A percentile compares a stretch with the other conserved stretches of the same genome.
Evolutionary conservation across 306 rosid genomes (phyloP).

Genomic region (Hippophae tibetana): DNA sequence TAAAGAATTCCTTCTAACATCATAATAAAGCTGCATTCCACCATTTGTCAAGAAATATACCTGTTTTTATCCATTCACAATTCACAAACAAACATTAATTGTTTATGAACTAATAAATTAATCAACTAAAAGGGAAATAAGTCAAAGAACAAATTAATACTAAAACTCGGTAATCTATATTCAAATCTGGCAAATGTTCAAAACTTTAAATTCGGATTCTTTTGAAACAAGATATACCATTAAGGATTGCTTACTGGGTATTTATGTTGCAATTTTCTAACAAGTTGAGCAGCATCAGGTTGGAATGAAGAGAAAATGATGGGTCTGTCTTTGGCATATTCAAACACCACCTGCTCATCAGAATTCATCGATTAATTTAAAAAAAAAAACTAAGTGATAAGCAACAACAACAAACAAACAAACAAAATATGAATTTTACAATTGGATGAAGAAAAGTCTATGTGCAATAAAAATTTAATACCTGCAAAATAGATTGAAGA

Average conservation of each 20-base stretch:
- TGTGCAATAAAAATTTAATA: not conserved
- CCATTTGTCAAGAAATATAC: conserved; percentile 91
- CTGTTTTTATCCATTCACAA: conserved; percentile 22
- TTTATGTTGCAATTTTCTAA: conserved; percentile 27
- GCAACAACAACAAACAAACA: not conserved
- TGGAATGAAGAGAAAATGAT: conserved; percentile 44
- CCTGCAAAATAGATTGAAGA: conserved; percentile 30
- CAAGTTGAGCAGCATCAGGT: conserved; percentile 41
- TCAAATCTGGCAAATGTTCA: not conserved
- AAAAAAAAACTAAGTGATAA: not conserved
- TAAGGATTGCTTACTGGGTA: conserved; percentile 34
- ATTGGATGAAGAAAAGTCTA: too few species aligned
- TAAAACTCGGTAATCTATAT: not conserved
- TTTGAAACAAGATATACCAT: not conserved
- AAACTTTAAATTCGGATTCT: not conserved
- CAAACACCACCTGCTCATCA: conserved; percentile 29
- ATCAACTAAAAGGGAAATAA: not conserved
- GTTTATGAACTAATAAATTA: not conserved
- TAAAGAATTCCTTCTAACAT: conserved; percentile 74
- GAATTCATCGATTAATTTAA: not conserved
- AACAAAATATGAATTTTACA: not conserved
- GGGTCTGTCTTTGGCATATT: conserved; percentile 35
- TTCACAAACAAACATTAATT: not conserved
- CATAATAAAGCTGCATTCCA: conserved; percentile 59
- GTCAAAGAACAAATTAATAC: not conserved